A percentile compares a stretch with the other conserved stretches of the same genome.
Conservation (phyloP, 192 early-diverging fungal genomes). For the Fimicolochytrium jonesii region DNA sequence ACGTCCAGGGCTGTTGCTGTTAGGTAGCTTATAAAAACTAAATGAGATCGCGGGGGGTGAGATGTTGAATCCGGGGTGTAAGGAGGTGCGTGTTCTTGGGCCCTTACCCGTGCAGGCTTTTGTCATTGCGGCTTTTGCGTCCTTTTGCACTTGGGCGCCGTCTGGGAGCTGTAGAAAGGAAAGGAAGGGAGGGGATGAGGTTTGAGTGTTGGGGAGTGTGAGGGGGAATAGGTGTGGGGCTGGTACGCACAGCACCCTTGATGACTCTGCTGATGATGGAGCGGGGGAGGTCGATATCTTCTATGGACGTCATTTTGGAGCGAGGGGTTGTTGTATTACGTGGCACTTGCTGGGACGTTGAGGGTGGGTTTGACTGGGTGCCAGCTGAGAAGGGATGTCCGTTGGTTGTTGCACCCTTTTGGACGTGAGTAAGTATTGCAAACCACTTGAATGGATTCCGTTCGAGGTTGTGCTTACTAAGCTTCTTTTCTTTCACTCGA, state of each 20-base stretch:
- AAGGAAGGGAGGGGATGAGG: neutral
- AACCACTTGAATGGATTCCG: too few species aligned
- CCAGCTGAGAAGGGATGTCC: too few species aligned
- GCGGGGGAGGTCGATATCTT: conserved; percentile 25
- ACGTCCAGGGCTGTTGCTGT: conserved; percentile 33
- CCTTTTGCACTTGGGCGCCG: conserved; percentile 23
- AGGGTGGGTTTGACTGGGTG: too few species aligned
- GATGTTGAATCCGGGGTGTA: too few species aligned
- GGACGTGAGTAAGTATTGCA: too few species aligned
- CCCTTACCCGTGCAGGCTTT: conserved; percentile 21
- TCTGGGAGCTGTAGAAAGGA: conserved; percentile 16
- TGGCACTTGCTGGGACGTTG: too few species aligned
- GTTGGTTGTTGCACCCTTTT: too few species aligned
- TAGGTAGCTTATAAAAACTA: conserved; percentile 42
- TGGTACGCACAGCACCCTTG: conserved; percentile 14
- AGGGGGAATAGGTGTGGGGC: neutral
- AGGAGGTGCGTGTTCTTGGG: too few species aligned
- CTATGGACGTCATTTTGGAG: conserved; percentile 12
- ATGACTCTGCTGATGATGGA: conserved; percentile 26
- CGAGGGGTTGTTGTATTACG: too few species aligned
- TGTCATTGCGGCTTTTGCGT: conserved; percentile 19
- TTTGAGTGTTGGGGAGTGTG: neutral
- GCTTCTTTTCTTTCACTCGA: too few species aligned
- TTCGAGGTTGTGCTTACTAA: too few species aligned
- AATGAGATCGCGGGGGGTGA: too few species aligned